Base-by-base conservation (phyloP, 805 yeast genomes). In the Kodamaea fukazawae region DNA sequence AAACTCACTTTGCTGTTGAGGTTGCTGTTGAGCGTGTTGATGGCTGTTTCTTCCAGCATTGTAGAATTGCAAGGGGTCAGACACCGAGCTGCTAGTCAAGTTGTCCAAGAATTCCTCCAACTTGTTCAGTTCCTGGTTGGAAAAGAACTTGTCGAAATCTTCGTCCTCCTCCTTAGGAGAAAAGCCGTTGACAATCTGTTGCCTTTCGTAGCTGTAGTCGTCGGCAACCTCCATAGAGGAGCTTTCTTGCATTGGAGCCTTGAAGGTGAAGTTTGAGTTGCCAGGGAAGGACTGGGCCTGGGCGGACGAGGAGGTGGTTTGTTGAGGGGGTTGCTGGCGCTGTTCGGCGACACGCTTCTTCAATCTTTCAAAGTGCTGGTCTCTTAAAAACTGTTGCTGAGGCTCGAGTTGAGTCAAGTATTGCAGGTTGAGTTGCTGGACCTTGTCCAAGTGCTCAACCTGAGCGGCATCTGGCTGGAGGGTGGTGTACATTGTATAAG, bases 41-140 rank as follows among this genome's bases (percentile, higher is more conserved):
- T 28, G 14, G 42, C 25, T 32, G 30, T 36, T 38, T 22, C 40
- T 45, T 6, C 23, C 8, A 20, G 23, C 8, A 30, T 27, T 26
- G 46, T 65, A 65, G 39, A 63, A 55, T 25, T 63, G 64, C 29
- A 60, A 50, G 3, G 68, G 69, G 39, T 59, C 57, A 36, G 44
- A 10, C n/a, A 29, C 43, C 22, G 50, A 30, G 34, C 61, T 52
- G 48, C 57, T 55, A 33, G 61, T 68, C 48, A 69, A 57, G 43
- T 61, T 62, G 43, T 69, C 73, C 50, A 69, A 55, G 41, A 69
- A 69, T 49, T 51, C 57, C 43, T 67, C 72, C 50, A 69, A 58
- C 14, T 67, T 66, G 49, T 61, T 56, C 9, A 65, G 55, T 44
- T 64, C 70, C 13, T 65, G 61, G 44, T 60, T 57, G 30, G 64